A percentile compares a stretch with the other conserved stretches of the same genome.
phyloP scores from a whole-genome alignment of 305 asterid genomes.

The Fraxinus nigra region DNA sequence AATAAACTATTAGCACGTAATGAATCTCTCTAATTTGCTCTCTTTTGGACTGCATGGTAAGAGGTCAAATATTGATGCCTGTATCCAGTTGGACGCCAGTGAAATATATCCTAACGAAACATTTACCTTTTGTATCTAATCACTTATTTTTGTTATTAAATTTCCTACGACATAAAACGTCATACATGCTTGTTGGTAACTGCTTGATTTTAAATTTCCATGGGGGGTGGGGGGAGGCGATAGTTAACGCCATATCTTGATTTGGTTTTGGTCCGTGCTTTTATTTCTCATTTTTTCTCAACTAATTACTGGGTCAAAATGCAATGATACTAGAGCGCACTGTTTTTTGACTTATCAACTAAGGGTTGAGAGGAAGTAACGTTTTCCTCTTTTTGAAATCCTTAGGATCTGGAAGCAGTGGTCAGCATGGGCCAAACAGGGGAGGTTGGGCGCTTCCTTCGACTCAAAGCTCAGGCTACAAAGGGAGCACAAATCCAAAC shows the following conservation, averaged over 20 bases:
- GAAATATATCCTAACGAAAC: neutral
- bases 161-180: neutral
- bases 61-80: neutral
- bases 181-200: neutral
- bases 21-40: neutral
- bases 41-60: neutral
- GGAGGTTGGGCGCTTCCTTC: conserved; percentile 74
- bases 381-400: neutral
- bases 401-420: conserved; percentile 48
- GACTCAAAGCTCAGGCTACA: conserved; percentile 34
- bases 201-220: neutral
- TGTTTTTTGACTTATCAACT: neutral
- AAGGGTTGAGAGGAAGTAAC: neutral
- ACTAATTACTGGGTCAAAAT: neutral
- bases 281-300: neutral
- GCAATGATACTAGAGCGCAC: neutral
- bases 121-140: neutral
- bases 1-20: neutral
- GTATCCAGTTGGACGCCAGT: neutral
- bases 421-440: conserved; percentile 25
- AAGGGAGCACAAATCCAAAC: conserved; percentile 19
- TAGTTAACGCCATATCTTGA: neutral
- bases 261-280: neutral
- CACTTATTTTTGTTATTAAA: neutral
- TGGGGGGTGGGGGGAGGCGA: neutral